Evolutionary conservation across 192 early-diverging fungal species (phyloP).

Genomic region (Obelidium mucronatum): DNA sequence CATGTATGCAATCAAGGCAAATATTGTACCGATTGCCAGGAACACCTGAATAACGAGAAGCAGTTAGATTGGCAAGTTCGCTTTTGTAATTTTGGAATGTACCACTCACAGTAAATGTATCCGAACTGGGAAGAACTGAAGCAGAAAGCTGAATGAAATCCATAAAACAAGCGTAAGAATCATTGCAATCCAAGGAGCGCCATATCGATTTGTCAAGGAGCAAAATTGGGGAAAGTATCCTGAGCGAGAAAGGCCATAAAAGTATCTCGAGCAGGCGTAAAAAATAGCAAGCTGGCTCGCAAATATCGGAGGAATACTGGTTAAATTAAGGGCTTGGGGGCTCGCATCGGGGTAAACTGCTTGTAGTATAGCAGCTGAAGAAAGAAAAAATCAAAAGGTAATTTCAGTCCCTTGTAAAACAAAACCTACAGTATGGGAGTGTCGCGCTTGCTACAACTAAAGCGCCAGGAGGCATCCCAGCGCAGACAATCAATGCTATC

Average conservation of each 20-base stretch:
- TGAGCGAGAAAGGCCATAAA: slow-evolving; percentile 23
- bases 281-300: slow-evolving; percentile 24
- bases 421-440: slow-evolving; percentile 16
- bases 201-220: slow-evolving; percentile 20
- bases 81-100: not conserved
- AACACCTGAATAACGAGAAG: not conserved
- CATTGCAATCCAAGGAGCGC: slow-evolving; percentile 9
- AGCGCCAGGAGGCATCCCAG: slow-evolving; percentile 15
- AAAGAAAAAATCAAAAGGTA: not conserved
- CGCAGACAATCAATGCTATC: slow-evolving; percentile 11
- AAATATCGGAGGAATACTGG: slow-evolving; percentile 26
- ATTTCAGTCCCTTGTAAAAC: not conserved
- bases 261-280: slow-evolving; percentile 11
- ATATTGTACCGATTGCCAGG: slow-evolving; percentile 13
- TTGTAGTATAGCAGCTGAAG: slow-evolving; percentile 1
- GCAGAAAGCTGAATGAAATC: slow-evolving; percentile 7
- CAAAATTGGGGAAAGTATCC: slow-evolving; percentile 18
- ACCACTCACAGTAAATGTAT: not conserved
- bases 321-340: not conserved
- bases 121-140: slow-evolving; percentile 12
- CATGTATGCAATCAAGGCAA: slow-evolving; percentile 21
- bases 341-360: not conserved
- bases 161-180: slow-evolving; percentile 1
- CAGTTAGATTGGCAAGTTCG: slow-evolving; percentile 3
- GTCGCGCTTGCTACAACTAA: not conserved